These are phyloP conservation scores for Panaeolus cyanescens DNA, from an alignment of 768 basidiomycete species.

Conservation along the genomic window DNA sequence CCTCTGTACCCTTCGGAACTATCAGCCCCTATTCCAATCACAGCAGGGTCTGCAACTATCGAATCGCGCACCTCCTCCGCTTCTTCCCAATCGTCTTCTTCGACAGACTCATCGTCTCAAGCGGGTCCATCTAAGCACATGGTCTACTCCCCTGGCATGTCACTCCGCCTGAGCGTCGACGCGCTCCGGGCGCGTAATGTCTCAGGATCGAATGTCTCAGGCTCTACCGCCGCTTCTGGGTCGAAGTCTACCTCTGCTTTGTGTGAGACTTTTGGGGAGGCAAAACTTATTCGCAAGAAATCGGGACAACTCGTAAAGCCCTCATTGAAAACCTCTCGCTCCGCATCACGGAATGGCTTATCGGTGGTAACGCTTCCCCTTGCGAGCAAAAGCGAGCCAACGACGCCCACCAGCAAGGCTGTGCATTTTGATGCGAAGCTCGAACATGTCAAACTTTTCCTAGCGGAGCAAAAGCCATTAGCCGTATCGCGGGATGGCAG, in stretches of 20 bases:
- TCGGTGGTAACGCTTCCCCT: conserved; percentile 51
- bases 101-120: conserved; percentile 9
- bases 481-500: conserved; percentile 92
- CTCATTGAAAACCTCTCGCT: conserved; percentile 76
- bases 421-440: conserved; percentile 93
- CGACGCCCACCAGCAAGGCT: conserved; percentile 79
- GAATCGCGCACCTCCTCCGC: not conserved
- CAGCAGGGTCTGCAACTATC: conserved; percentile 9
- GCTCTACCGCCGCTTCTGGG: conserved; percentile 18
- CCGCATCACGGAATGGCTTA: conserved; percentile 47
- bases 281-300: conserved; percentile 80
- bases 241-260: conserved; percentile 23
- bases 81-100: conserved; percentile 16
- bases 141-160: conserved; percentile 42
- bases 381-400: conserved; percentile 76
- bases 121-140: conserved; percentile 27
- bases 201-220: conserved; percentile 32
- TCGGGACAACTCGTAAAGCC: conserved; percentile 93
- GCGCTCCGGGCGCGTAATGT: conserved; percentile 23
- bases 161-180: conserved; percentile 33
- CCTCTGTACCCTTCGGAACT: conserved; percentile 33
- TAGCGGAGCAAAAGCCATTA: conserved; percentile 92
- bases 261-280: conserved; percentile 27
- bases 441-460: conserved; percentile 93
- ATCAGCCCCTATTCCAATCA: conserved; percentile 45